A percentile compares a stretch with the other conserved stretches of the same genome.
Evolutionary conservation across 768 basidiomycete species (phyloP).

Genomic region (Pleurotus ostreatus): DNA sequence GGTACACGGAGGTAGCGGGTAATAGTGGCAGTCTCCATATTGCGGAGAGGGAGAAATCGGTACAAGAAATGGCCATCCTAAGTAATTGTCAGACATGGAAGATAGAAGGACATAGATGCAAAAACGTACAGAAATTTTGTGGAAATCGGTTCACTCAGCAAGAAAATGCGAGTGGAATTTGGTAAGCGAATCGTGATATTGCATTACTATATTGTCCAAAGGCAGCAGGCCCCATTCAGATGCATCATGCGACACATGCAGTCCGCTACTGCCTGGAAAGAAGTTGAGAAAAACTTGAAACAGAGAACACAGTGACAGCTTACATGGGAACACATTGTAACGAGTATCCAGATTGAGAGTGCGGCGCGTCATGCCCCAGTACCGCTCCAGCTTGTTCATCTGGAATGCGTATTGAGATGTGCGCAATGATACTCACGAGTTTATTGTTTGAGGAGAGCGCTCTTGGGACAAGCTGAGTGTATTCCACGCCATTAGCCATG

Average conservation of each 20-base stretch:
- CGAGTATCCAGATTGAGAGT: slow-evolving; percentile 15
- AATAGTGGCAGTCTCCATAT: not conserved
- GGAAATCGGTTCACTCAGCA: not conserved
- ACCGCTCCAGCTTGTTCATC: slow-evolving; percentile 14
- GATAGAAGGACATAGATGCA: not conserved
- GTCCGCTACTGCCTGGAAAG: not conserved
- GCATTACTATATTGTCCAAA: slow-evolving; percentile 3
- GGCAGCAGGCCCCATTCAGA: slow-evolving; percentile 11
- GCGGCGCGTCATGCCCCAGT: slow-evolving; percentile 10
- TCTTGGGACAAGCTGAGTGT: not conserved
- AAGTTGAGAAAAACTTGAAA: not conserved
- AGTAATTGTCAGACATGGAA: not conserved
- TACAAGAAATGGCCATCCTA: not conserved
- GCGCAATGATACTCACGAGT: not conserved
- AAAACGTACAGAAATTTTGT: not conserved
- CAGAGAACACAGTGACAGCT: not conserved
- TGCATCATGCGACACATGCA: not conserved
- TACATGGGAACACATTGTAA: slow-evolving; percentile 14
- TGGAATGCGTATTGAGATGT: not conserved
- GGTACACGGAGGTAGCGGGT: not conserved
- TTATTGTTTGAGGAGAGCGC: not conserved
- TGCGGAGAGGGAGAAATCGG: not conserved
- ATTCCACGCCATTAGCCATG: not conserved
- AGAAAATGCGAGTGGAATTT: not conserved
- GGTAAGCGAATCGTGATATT: slow-evolving; percentile 1